Percentiles rank a stretch among this genome's conserved stretches.
Conservation (phyloP, 139 green algal species). For the Chlamydomonas asymmetrica region DNA sequence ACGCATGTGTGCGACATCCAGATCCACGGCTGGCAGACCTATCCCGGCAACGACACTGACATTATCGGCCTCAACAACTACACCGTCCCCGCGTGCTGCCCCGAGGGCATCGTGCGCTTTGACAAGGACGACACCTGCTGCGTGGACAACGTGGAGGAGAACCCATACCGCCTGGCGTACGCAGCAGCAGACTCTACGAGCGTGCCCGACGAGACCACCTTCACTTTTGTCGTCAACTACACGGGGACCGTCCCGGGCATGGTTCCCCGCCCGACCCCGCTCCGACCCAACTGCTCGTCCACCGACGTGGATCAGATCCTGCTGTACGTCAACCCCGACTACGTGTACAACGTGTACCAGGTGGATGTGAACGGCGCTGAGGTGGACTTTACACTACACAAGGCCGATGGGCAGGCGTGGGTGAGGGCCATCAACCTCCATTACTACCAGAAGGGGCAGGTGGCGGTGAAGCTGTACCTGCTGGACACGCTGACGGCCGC, state of each 20-base stretch:
- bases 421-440: conserved; percentile 28
- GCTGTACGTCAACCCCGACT: background rate
- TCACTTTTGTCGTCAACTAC: conserved; percentile 19
- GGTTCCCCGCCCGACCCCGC: background rate
- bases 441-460: background rate
- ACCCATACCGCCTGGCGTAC: conserved; percentile 19
- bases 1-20: conserved; percentile 18
- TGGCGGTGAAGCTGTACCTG: background rate
- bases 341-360: background rate
- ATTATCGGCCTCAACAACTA: conserved; percentile 3
- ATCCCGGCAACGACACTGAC: background rate
- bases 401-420: conserved; percentile 7
- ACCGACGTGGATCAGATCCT: conserved; percentile 25
- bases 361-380: conserved; percentile 8
- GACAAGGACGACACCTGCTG: conserved; percentile 21
- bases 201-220: background rate
- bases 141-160: conserved; percentile 28
- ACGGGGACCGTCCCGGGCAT: background rate
- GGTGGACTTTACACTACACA: background rate
- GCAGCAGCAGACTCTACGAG: background rate
- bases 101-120: conserved; percentile 24
- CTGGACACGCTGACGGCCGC: background rate
- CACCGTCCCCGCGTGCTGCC: conserved; percentile 21
- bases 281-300: conserved; percentile 20
- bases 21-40: conserved; percentile 29